phyloP scores from a whole-genome alignment of 331 rosid species.

The Malus hybrid region DNA sequence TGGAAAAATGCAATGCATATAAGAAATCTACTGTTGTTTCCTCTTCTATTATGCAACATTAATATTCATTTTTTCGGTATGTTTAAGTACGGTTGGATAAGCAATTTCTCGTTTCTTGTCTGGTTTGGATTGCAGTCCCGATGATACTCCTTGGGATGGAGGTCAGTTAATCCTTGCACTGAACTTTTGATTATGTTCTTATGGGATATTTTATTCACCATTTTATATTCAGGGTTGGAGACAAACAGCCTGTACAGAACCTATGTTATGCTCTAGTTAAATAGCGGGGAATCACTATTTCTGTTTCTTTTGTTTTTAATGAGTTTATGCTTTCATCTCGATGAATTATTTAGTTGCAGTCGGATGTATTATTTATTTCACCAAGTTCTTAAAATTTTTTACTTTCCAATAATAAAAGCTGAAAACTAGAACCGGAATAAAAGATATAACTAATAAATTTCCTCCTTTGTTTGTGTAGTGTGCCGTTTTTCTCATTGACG shows the following conservation, averaged over 20 bases:
- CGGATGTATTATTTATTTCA: neutral
- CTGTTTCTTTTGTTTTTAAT: neutral
- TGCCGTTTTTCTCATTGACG: neutral
- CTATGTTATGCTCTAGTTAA: neutral
- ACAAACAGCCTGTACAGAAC: neutral
- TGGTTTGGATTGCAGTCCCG: conserved; percentile 83
- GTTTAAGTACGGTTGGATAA: conserved; percentile 38
- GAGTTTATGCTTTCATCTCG: neutral
- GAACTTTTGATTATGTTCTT: neutral
- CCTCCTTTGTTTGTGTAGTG: neutral
- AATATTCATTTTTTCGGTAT: conserved; percentile 12
- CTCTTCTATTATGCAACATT: conserved; percentile 6
- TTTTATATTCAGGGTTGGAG: neutral
- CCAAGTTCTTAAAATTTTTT: neutral
- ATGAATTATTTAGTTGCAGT: neutral
- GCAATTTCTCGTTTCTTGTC: conserved; percentile 49
- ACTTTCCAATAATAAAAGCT: neutral
- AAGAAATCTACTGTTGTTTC: neutral
- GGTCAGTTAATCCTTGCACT: conserved; percentile 44
- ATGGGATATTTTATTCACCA: neutral
- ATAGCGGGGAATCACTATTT: neutral
- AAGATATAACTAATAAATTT: neutral
- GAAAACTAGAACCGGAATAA: neutral
- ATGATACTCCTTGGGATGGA: conserved; percentile 99
- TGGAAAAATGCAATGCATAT: conserved; percentile 10